A percentile compares a stretch with the other conserved stretches of the same genome.
phyloP scores from a whole-genome alignment of 2,329 filamentous ascomycete genomes.

The Neofusicoccum parvum region DNA sequence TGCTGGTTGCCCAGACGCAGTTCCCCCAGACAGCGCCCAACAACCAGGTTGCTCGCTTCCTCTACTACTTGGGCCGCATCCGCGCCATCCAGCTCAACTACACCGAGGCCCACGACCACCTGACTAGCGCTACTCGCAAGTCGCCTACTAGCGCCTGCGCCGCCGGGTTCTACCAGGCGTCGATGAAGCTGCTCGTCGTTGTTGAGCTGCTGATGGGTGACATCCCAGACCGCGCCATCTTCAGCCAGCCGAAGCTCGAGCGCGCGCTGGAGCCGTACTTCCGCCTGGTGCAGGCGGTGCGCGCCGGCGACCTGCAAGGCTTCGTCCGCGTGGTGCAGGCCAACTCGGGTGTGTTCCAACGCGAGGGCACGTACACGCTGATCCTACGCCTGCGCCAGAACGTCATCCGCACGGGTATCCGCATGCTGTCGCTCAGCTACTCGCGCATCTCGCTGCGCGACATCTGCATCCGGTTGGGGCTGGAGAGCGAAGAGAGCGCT shows the following conservation, averaged over 20 bases:
- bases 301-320: slow-evolving; percentile 92
- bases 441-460: slow-evolving; percentile 95
- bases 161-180: slow-evolving; percentile 91
- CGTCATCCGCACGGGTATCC: slow-evolving; percentile 98
- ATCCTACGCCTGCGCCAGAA: slow-evolving; percentile 95
- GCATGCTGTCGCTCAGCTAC: slow-evolving; percentile 98
- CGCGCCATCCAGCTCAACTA: slow-evolving; percentile 95
- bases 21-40: slow-evolving; percentile 94
- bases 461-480: slow-evolving; percentile 91
- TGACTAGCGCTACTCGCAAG: slow-evolving; percentile 92
- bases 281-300: slow-evolving; percentile 88
- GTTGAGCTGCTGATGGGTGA: slow-evolving; percentile 98
- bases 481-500: slow-evolving; percentile 94
- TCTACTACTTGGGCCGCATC: slow-evolving; percentile 97
- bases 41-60: slow-evolving; percentile 95
- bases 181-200: slow-evolving; percentile 93
- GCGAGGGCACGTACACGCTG: slow-evolving; percentile 92
- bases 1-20: slow-evolving; percentile 91
- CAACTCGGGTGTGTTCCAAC: slow-evolving; percentile 82
- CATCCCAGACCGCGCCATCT: slow-evolving; percentile 91
- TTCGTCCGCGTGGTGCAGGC: slow-evolving; percentile 85
- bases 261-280: slow-evolving; percentile 90
- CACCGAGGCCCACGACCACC: slow-evolving; percentile 92
- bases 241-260: slow-evolving; percentile 87
- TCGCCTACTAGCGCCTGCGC: slow-evolving; percentile 87